Conservation (phyloP, 331 rosid species). For the Arachis monticola region DNA sequence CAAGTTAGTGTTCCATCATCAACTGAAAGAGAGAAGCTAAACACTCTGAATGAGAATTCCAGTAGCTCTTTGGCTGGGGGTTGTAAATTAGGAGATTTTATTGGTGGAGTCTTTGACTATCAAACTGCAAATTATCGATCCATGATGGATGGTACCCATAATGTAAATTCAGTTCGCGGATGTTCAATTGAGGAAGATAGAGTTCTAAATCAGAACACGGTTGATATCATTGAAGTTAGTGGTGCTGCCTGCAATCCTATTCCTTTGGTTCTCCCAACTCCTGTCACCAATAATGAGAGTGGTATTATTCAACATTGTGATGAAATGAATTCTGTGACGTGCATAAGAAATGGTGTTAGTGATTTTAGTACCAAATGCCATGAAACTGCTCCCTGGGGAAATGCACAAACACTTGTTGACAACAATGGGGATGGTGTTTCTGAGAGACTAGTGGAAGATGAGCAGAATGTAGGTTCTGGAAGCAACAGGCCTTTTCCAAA, state of each 20-base stretch:
- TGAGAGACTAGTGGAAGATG: constrained; percentile 39
- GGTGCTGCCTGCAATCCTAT: constrained; percentile 43
- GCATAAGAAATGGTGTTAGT: constrained; percentile 39
- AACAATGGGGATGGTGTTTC: constrained; percentile 40
- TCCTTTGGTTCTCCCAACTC: constrained; percentile 37
- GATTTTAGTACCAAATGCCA: constrained; percentile 35
- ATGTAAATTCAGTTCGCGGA: constrained; percentile 41
- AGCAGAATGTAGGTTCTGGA: constrained; percentile 37
- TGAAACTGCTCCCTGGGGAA: constrained; percentile 40
- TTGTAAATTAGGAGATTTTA: constrained; percentile 33
- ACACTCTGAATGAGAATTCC: constrained; percentile 35
- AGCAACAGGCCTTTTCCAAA: constrained; percentile 46
- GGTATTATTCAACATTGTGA: constrained; percentile 41
- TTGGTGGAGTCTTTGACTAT: constrained; percentile 32
- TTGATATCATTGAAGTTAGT: constrained; percentile 35
- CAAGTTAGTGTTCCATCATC: constrained; percentile 37
- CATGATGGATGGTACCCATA: constrained; percentile 41
- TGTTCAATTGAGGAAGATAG: constrained; percentile 36
- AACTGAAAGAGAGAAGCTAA: constrained; percentile 42
- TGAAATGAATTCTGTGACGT: constrained; percentile 36
- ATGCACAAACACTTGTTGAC: constrained; percentile 33
- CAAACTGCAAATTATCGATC: constrained; percentile 38
- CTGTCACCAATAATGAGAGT: constrained; percentile 35
- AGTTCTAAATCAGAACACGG: constrained; percentile 38
- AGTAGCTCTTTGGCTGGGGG: constrained; percentile 39